Evolutionary conservation across 2,329 filamentous ascomycete genomes (phyloP), one percentile per base, ranked within the genome.

Genomic region (Talaromyces pinophilus): DNA sequence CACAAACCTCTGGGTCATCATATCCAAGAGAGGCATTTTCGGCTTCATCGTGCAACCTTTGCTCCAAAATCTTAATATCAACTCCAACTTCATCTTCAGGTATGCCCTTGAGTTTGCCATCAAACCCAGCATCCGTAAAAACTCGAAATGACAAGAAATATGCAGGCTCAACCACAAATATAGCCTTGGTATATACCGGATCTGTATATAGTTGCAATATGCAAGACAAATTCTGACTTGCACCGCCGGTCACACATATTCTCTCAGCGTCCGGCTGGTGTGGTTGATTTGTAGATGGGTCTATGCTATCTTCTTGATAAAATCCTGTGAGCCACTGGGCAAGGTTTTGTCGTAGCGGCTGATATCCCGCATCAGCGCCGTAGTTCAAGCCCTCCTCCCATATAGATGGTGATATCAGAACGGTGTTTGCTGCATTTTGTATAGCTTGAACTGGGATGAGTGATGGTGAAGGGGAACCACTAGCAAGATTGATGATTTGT

Each of bases 161-260:
- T 4, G 54, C 30, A 13, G 63, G 63, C 17, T 48, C 55, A 33
- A 64, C 19, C 13, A 64, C 8, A 6, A 52, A 60, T 11, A 64
- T 60, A 5, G n/a, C 38, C 19, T 59, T 64, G 6, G 63, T 64
- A 15, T 60, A 40, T 10, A 52, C 28, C 0, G 55, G 54, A 30
- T 64, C 62, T 15, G 62, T 50, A 17, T 38, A 59, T 22, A 59
- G 13, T 25, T 64, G 62, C 42, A 64, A 28, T 38, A 64, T 59
- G 17, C 30, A 48, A 4, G 54, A 44, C 5, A 64, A 19, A 38
- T 50, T 40, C n/a, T 64, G 62, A 19, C 62, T 64, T 13, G 62
- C 54, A 2, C 62, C 62, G 1, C 42, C 54, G 38, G 52, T 64
- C 7, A 64, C 42, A 52, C 62, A 64, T 48, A 64, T 59, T 13